A percentile compares a stretch with the other conserved stretches of the same genome.
phyloP scores from a whole-genome alignment of 192 early-diverging fungal genomes.

The Coemansia guatemalensis region DNA sequence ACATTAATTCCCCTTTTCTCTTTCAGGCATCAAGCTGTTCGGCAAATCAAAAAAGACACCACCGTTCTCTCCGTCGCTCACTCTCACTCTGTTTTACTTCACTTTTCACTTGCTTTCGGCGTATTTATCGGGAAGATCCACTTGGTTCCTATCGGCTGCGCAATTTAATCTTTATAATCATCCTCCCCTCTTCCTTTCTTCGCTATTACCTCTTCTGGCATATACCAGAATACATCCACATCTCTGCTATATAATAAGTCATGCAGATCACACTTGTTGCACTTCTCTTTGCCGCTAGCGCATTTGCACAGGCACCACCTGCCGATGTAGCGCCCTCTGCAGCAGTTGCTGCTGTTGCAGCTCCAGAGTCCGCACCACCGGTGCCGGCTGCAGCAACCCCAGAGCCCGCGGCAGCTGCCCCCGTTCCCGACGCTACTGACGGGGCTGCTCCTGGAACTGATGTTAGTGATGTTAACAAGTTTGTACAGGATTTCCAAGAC shows the following conservation, averaged over 20 bases:
- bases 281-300: conserved; percentile 25
- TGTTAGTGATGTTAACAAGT: conserved; percentile 6
- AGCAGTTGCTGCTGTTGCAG: background rate
- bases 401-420: conserved; percentile 3
- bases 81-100: too few relatives aligned
- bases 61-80: too few relatives aligned
- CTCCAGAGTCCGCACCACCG: background rate
- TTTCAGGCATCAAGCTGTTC: too few relatives aligned
- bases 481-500: background rate
- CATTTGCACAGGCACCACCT: conserved; percentile 24
- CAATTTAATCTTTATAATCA: too few relatives aligned
- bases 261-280: conserved; percentile 37
- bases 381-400: conserved; percentile 7
- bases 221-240: background rate
- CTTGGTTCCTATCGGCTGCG: too few relatives aligned
- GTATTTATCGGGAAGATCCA: too few relatives aligned
- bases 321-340: background rate
- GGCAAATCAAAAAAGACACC: too few relatives aligned
- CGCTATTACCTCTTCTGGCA: too few relatives aligned
- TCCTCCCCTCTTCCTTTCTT: too few relatives aligned
- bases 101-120: too few relatives aligned
- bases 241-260: background rate
- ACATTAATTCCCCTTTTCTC: too few relatives aligned
- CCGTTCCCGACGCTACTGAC: conserved; percentile 9
- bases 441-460: conserved; percentile 2